Base-by-base conservation (phyloP, 768 basidiomycete species). In the Pholiota molesta region DNA sequence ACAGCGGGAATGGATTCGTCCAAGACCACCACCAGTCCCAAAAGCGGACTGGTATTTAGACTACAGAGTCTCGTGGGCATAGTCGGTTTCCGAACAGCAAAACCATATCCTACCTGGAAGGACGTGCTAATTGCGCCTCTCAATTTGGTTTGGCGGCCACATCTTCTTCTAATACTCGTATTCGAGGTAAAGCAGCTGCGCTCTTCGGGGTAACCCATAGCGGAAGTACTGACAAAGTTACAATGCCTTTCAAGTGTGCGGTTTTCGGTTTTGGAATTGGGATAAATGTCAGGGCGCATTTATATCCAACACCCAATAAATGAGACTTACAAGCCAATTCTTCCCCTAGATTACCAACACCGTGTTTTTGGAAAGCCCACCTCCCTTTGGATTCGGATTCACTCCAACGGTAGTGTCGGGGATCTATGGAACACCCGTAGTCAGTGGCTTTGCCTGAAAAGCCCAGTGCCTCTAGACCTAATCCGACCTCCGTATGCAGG, bases 231-330 rank as follows among this genome's bases (percentile, higher is more conserved):
- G 16, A 21, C 29, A 14, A 29, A 2, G 16, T 33, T n/a, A 55
- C 35, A 21, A 17, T 16, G 8, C 17, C 5, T 31, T 31, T 26
- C 14, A 10, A 55, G 53, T 39, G n/a, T 21, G 53, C 53, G 5
- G 68, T 86, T 0, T 89, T 90, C 66, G 89, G 88, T 0, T 89
- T 89, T 69, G 74, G 79, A 14, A 87, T 88, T 56, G 86, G 87
- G 37, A 83, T 86, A 55, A 87, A 86, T 65, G 83, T 86, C 17
- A 49, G 47, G 7, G 9, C 19, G 31, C 9, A 31, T 9, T 44
- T 0, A 21, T 44, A 19, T 44, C n/a, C 11, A 5, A 1, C 11
- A 19, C n/a, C n/a, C 5, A 2, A 2, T n/a, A 8, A 44, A 8
- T 44, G 42, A 8, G 6, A 10, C 9, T 44, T n/a, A 37, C 3